A percentile compares a stretch with the other conserved stretches of the same genome.
Conservation (phyloP, 371 early-diverging fungal genomes). For the Mucor indicus region DNA sequence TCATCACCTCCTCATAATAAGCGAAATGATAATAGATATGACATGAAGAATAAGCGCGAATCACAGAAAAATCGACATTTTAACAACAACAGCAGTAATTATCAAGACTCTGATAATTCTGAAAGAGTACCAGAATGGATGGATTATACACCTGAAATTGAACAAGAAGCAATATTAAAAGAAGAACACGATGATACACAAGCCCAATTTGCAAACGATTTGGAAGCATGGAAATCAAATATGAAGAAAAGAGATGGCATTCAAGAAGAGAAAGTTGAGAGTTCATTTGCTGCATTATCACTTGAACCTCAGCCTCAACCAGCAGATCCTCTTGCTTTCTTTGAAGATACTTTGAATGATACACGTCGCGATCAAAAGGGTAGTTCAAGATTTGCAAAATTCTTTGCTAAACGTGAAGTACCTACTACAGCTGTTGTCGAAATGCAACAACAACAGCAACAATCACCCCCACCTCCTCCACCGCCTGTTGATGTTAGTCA, state of each 20-base stretch:
- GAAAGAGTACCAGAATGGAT: slow-evolving; percentile 65
- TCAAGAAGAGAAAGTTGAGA: slow-evolving; percentile 2
- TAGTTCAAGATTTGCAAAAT: slow-evolving; percentile 65
- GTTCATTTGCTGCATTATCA: not conserved
- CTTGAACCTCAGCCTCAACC: not conserved
- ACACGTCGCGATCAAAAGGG: slow-evolving; percentile 33
- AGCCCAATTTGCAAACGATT: slow-evolving; percentile 45
- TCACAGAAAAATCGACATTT: not conserved
- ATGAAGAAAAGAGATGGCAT: slow-evolving; percentile 60
- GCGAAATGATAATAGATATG: not conserved
- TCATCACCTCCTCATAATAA: slow-evolving; percentile 8
- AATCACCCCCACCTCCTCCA: too few species aligned
- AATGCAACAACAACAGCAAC: not conserved
- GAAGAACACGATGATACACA: slow-evolving; percentile 23
- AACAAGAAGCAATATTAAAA: slow-evolving; percentile 21
- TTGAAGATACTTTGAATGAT: not conserved
- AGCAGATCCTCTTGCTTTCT: slow-evolving; percentile 10
- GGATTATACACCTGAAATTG: slow-evolving; percentile 58
- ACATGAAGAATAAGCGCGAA: not conserved
- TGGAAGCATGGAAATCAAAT: slow-evolving; percentile 63
- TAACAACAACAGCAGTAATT: slow-evolving; percentile 2
- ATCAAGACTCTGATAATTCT: slow-evolving; percentile 3
- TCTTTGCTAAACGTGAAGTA: slow-evolving; percentile 54
- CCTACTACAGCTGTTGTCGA: slow-evolving; percentile 2
- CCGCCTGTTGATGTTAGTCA: slow-evolving; percentile 10